Base-by-base conservation (phyloP, 2,329 filamentous ascomycete species). In the Aureobasidium sp. region DNA sequence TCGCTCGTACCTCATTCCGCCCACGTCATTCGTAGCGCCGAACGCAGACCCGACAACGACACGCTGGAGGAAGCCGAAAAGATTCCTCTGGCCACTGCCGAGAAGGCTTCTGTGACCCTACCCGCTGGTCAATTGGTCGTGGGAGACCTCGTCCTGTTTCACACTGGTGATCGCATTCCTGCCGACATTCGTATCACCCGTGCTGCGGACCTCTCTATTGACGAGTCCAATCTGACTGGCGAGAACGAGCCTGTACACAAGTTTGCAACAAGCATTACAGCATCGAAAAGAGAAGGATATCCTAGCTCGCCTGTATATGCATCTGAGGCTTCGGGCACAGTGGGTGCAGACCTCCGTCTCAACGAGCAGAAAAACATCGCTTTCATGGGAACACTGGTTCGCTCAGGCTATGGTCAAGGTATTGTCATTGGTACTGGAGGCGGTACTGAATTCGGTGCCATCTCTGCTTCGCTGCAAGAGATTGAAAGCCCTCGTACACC, bases 351-450 rank as follows among this genome's bases (percentile, higher is more conserved):
- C 66, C 83, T 89, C 48, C 81, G 85, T 53, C 77, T 89, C 55
- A 89, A 89, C 64, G 87, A 89, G 59, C 85, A 87, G 68, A 89
- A 88, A 69, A 97, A 99, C 69, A 92, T 99, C 72, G 94, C 92
- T 2, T 97, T 97, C 73, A 97, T 99, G 92, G 94, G 94, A 32
- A 99, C 94, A 3, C 76, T 99, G 66, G 91, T 99, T 37, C 90
- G 93, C 66, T 97, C 93, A 39, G 94, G 94, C 11, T 88, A 99
- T 70, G 94, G 94, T 0, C 92, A 96, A 73, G 94, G 94, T 47
- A 87, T 99, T 66, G 94, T 99, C n/a, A 95, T 97, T 72, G 91
- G 92, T 9, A 99, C 94, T 7, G 95, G 95, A 61, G 89, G 89
- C 36, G 86, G 90, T 63, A 99, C 95, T 0, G 91, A 97, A 69